Conservation (phyloP, 179 eudicot genomes). For the Beta lomatogona region DNA sequence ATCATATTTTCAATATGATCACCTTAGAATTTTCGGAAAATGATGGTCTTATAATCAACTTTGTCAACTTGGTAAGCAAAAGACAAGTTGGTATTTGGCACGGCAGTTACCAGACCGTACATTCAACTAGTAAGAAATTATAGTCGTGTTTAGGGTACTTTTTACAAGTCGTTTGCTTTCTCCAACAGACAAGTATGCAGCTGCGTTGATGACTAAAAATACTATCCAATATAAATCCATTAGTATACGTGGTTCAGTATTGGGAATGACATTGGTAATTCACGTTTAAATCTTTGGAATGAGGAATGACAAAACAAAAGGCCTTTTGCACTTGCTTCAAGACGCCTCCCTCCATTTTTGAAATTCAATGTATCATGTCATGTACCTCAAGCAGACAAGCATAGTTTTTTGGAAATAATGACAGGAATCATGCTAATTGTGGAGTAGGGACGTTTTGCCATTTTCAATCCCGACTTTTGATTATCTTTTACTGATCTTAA, state of each 20-base stretch:
- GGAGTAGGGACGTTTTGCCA: no score
- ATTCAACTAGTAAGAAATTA: neutral
- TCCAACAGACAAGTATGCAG: slow-evolving; percentile 3
- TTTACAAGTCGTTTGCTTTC: neutral
- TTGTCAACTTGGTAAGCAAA: neutral
- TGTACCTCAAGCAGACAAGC: no score
- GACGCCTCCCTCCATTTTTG: neutral
- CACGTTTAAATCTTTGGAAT: neutral
- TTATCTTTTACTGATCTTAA: no score
- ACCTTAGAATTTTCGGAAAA: no score
- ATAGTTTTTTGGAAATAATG: no score
- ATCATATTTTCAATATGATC: no score
- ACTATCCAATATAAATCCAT: neutral
- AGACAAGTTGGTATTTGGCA: neutral
- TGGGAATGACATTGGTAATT: slow-evolving; percentile 16
- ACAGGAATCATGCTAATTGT: no score
- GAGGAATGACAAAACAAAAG: slow-evolving; percentile 3
- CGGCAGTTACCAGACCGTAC: neutral
- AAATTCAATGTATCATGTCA: no score
- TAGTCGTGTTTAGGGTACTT: neutral
- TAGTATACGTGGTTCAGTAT: neutral
- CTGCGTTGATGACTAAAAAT: neutral
- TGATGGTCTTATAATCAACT: neutral
- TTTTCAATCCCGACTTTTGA: no score
- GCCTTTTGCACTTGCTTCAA: slow-evolving; percentile 2